Percentiles rank a stretch among this genome's conserved stretches.
phyloP scores from a whole-genome alignment of 1,139 yeast genomes.

The Nakaseomyces nivariensis region DNA sequence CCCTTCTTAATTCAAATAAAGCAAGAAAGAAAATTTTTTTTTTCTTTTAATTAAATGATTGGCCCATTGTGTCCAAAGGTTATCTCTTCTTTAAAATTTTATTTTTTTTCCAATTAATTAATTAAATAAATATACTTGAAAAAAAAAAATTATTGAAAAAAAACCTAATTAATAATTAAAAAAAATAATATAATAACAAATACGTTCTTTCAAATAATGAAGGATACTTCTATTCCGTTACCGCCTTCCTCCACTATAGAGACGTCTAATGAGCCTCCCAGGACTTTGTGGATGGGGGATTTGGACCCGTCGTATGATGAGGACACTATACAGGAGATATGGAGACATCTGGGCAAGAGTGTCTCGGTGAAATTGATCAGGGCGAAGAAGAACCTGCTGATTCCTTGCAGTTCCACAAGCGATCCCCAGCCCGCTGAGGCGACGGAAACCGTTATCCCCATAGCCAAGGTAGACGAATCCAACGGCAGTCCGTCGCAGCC shows the following conservation, averaged over 20 bases:
- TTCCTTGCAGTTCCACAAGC: slow-evolving; percentile 26
- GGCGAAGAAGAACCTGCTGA: slow-evolving; percentile 34
- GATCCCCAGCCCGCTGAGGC: slow-evolving; percentile 3
- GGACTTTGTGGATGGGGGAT: slow-evolving; percentile 92
- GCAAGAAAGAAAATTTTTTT: too few relatives aligned
- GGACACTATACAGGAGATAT: slow-evolving; percentile 49
- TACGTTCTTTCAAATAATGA: neutral
- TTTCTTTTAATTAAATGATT: too few relatives aligned
- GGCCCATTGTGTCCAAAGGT: too few relatives aligned
- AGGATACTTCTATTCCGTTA: slow-evolving; percentile 6
- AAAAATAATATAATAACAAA: too few relatives aligned
- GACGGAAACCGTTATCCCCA: too few relatives aligned
- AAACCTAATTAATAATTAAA: too few relatives aligned
- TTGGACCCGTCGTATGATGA: slow-evolving; percentile 83
- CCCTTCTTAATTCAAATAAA: too few relatives aligned
- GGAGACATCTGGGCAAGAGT: slow-evolving; percentile 45
- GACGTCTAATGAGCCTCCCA: slow-evolving; percentile 33
- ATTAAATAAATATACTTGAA: too few relatives aligned
- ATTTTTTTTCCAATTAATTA: too few relatives aligned
- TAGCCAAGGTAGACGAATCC: too few relatives aligned
- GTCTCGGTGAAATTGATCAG: slow-evolving; percentile 54
- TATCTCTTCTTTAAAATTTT: too few relatives aligned
- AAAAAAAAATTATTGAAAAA: too few relatives aligned
- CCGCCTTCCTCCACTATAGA: slow-evolving; percentile 11
- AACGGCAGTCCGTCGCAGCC: slow-evolving; percentile 3